A percentile compares a stretch with the other conserved stretches of the same genome.
Conservation (phyloP, 2,329 filamentous ascomycete genomes). For the Trichoderma citrinoviride region DNA sequence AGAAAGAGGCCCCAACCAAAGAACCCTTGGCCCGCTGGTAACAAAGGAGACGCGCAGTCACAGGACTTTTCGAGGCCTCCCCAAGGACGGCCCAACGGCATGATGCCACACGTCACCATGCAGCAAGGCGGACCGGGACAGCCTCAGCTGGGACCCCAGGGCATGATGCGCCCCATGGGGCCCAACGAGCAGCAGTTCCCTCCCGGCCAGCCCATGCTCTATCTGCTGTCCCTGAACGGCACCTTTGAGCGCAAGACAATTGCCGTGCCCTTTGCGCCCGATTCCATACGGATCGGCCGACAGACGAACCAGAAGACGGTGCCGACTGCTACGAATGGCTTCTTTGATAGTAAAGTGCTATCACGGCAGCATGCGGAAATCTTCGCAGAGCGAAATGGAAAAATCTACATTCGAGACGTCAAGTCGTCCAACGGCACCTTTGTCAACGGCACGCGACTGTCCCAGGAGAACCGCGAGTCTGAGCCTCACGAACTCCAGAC, state of each 20-base stretch:
- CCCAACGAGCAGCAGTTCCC: constrained; percentile 56
- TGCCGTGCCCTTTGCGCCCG: constrained; percentile 86
- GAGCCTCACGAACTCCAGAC: constrained; percentile 92
- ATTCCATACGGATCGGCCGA: constrained; percentile 88
- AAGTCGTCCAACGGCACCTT: constrained; percentile 99
- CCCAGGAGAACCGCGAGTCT: constrained; percentile 91
- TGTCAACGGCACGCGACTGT: constrained; percentile 87
- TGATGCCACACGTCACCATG: constrained; percentile 35
- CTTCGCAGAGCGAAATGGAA: constrained; percentile 80
- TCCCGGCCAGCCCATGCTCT: constrained; percentile 72
- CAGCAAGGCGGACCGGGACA: constrained; percentile 36
- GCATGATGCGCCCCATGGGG: constrained; percentile 60
- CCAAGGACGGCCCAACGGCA: constrained; percentile 45
- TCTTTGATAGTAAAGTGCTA: constrained; percentile 96
- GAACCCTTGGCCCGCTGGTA: constrained; percentile 48
- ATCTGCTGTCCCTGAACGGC: constrained; percentile 85
- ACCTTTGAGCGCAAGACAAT: constrained; percentile 98
- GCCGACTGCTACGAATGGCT: constrained; percentile 87
- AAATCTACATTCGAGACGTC: constrained; percentile 94
- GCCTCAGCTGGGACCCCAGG: constrained; percentile 43
- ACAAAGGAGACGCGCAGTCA: constrained; percentile 46
- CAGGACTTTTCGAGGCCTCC: constrained; percentile 49
- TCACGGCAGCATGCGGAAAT: constrained; percentile 96
- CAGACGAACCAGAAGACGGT: constrained; percentile 97
- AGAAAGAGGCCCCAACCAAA: constrained; percentile 54